A percentile compares a stretch with the other conserved stretches of the same genome.
These are phyloP conservation scores for Boletus sp. DNA, from an alignment of 1,284 basidiomycete species.

Conservation along the genomic window DNA sequence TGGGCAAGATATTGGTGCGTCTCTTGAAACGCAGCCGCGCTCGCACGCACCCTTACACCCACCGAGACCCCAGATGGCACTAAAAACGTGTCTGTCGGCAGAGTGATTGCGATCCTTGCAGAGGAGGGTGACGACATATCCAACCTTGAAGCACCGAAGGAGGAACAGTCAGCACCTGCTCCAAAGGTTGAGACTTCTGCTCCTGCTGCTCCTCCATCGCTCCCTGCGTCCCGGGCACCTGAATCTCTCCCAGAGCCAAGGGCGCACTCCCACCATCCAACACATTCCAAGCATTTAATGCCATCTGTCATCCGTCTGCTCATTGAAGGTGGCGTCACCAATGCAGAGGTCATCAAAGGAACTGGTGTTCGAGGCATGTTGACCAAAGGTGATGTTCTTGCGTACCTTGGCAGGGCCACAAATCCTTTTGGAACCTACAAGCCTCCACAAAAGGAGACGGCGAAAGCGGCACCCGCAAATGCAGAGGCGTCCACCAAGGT, in stretches of 20 bases:
- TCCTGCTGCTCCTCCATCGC: slow-evolving; percentile 30
- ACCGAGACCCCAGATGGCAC: slow-evolving; percentile 72
- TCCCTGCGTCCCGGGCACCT: slow-evolving; percentile 26
- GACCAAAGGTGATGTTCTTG: slow-evolving; percentile 86
- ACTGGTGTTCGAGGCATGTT: slow-evolving; percentile 86
- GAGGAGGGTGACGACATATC: slow-evolving; percentile 96
- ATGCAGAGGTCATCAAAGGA: slow-evolving; percentile 60
- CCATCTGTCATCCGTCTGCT: slow-evolving; percentile 75
- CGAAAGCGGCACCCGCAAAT: slow-evolving; percentile 36
- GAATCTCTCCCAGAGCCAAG: slow-evolving; percentile 19
- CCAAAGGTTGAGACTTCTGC: slow-evolving; percentile 25
- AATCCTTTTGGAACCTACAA: slow-evolving; percentile 74
- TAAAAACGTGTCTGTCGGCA: slow-evolving; percentile 85
- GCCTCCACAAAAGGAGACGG: slow-evolving; percentile 34
- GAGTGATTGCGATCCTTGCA: slow-evolving; percentile 87
- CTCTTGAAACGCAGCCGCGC: not conserved
- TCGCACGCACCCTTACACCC: not conserved
- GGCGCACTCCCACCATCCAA: slow-evolving; percentile 34
- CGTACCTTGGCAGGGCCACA: slow-evolving; percentile 77
- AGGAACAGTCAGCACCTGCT: slow-evolving; percentile 36
- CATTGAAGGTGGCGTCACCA: slow-evolving; percentile 52
- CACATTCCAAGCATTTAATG: slow-evolving; percentile 63
- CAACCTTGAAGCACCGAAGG: slow-evolving; percentile 71
- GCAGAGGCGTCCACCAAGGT: slow-evolving; percentile 22
- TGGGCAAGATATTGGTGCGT: slow-evolving; percentile 88